Conservation (phyloP, 345 rosid species). For the Eutrema japonicum region DNA sequence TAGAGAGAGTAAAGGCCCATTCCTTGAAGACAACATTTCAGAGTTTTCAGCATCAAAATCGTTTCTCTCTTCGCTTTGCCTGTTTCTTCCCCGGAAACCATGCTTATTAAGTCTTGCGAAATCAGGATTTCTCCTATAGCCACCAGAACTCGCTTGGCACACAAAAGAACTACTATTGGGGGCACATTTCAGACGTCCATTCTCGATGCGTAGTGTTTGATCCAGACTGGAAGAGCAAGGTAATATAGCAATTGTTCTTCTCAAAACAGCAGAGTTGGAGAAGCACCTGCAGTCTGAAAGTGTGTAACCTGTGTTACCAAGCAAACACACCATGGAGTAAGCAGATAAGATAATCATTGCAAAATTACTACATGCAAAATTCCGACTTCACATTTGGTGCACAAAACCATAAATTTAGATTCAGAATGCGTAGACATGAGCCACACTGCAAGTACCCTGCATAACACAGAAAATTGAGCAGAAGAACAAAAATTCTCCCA, state of each 20-base stretch:
- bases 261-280: constrained; percentile 54
- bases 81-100: constrained; percentile 64
- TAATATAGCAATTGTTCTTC: constrained; percentile 46
- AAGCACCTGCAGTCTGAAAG: constrained; percentile 52
- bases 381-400: neutral
- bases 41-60: constrained; percentile 61
- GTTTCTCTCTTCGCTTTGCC: constrained; percentile 63
- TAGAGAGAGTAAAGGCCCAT: constrained; percentile 63
- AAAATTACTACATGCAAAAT: too few species aligned
- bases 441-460: neutral
- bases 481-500: neutral
- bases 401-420: neutral
- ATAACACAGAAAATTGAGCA: neutral
- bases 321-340: neutral
- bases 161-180: constrained; percentile 48
- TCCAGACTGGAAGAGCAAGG: constrained; percentile 47
- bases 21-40: constrained; percentile 60
- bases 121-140: constrained; percentile 73
- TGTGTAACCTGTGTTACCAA: constrained; percentile 54
- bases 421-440: neutral
- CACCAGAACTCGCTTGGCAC: constrained; percentile 65
- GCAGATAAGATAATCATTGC: neutral
- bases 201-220: constrained; percentile 40
- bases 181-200: constrained; percentile 47
- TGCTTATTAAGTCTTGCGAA: constrained; percentile 65